A percentile compares a stretch with the other conserved stretches of the same genome.
Conservation (phyloP, 768 basidiomycete species). For the Polyporus arcularius region DNA sequence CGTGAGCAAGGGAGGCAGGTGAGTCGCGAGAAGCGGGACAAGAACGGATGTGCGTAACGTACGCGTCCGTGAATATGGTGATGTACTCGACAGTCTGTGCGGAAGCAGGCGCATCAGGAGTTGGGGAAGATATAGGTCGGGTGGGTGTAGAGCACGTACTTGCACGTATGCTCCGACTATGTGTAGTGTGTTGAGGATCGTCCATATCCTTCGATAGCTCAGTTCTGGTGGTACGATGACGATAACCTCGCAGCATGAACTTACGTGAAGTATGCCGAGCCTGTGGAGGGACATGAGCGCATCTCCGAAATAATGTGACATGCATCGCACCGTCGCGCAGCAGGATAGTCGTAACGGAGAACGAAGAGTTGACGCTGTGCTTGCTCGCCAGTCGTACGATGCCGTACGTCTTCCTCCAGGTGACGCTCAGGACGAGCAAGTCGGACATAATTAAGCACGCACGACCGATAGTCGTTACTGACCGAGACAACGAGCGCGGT, state of each 20-base stretch:
- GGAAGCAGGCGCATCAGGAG: background rate
- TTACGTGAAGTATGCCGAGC: constrained; percentile 8
- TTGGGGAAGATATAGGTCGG: too few species aligned
- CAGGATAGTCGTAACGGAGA: constrained; percentile 2
- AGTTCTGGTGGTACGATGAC: background rate
- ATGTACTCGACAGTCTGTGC: background rate
- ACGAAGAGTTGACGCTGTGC: background rate
- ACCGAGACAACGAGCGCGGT: background rate
- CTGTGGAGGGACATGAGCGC: background rate
- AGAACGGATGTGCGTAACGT: background rate
- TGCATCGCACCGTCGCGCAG: constrained; percentile 6
- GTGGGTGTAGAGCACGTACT: background rate
- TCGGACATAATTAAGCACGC: constrained; percentile 8
- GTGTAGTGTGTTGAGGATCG: constrained; percentile 10
- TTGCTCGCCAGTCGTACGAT: constrained; percentile 8
- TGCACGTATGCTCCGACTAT: constrained; percentile 6
- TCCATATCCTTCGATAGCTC: constrained; percentile 3
- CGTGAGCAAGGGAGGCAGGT: background rate
- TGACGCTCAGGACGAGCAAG: constrained; percentile 9
- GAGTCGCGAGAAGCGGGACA: too few species aligned
- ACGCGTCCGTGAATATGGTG: constrained; percentile 7
- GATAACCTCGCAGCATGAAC: background rate
- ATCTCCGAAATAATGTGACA: too few species aligned
- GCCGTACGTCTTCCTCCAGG: constrained; percentile 15
- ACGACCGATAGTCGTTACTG: constrained; percentile 5